Evolutionary conservation across 108 stramenopile genomes (phyloP), one percentile per base, ranked within the genome.

Genomic region (Skeletonema tropicum): DNA sequence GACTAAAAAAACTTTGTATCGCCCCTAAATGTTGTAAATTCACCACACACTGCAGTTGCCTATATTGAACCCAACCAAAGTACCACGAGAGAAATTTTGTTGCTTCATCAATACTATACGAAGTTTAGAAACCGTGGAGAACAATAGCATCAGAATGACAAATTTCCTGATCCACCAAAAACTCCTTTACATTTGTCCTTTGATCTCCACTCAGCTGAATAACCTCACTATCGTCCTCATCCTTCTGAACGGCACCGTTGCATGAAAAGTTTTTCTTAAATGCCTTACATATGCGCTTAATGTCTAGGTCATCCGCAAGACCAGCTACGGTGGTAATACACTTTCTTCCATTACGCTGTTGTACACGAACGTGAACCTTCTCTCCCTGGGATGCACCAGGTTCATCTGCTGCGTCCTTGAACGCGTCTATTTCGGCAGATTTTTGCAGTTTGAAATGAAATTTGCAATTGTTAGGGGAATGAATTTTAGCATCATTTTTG

Each of bases 251-350:
- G 73, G 97, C 97, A 26, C 99, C 99, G 86, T 99, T 99, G 79
- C 99, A 99, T 62, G 83, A 84, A 85, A 98, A 98, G 80, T 96
- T 98, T 87, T 99, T 99, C 86, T 98, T 99, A 82, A 99, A 94
- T 35, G 98, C 98, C 80, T 98, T 98, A 86, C 97, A 97, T 83
- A 99, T 99, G 62, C 96, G 87, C 82, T 98, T 97, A 60, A 99
- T 79, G 85, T 99, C 99, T 39, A 99, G 93, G 79, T 99, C 99
- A 73, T 98, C 97, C 23, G 97, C 97, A 57, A 98, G 83, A 59
- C 98, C 98, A 60, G 97, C 92, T 6, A 99, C 86, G 2, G 98
- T 97, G n/a, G 97, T 98, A 83, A 98, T 99, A 90, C 98, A 98
- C 84, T 99, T 99, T 58, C 97, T 84, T 64, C 99, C 97, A 77